Evolutionary conservation across 768 basidiomycete genomes (phyloP), one percentile per base, ranked within the genome.

Genomic region (Suillus subaureus): DNA sequence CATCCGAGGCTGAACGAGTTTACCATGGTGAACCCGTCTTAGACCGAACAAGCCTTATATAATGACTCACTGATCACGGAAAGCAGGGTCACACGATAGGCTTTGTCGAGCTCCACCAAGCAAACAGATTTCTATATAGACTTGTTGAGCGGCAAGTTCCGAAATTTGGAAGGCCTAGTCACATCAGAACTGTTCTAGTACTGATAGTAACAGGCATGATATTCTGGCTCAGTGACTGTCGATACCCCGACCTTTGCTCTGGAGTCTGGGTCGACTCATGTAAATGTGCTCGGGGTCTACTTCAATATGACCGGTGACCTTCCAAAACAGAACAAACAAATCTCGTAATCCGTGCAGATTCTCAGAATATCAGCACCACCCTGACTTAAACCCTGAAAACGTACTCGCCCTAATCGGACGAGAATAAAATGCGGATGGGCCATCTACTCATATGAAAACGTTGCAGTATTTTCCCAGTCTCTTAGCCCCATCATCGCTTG

Each of bases 331-430:
- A 64, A 63, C 43, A 42, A 60, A 42, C 40, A 31, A 60, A 43
- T 72, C 64, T 51, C 70, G 70, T 71, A 66, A 39, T 66, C n/a
- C 23, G 15, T 35, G 26, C 9, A 18, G 51, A 52, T 52, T 52
- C 28, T 52, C 11, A 26, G 58, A 58, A 40, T 39, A 37, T 26
- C 45, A 26, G 18, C 31, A 23, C 8, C 55, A 57, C 63, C 66
- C 60, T 67, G 67, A 49, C 63, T 57, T 61, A 52, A 68, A 68
- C 72, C 70, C 69, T 72, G 66, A 73, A 56, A 57, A 71, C 61
- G 71, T 72, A 67, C 67, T 61, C 40, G 15, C 67, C 69, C 55
- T 70, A 70, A 65, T 61, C 51, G 61, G 61, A 51, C 15, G 37
- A 42, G 15, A 63, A 67, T 72, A 72, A 72, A 68, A 63, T 37